phyloP scores from a whole-genome alignment of 352 stramenopile genomes.

The Nothophytophthora sp. region DNA sequence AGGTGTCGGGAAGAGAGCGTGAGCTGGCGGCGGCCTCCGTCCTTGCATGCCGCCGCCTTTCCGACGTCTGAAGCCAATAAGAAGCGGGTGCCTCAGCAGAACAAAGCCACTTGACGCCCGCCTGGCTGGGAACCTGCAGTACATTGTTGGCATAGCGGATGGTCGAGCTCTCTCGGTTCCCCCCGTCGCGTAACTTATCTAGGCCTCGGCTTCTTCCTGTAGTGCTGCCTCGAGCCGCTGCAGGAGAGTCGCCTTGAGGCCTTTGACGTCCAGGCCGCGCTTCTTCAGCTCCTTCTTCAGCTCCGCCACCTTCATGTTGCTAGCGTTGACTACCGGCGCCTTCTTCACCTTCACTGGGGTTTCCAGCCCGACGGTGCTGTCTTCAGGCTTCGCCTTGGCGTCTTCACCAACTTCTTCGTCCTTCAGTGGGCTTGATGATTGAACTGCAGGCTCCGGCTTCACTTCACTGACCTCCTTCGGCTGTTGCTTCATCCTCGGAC shows the following conservation, averaged over 20 bases:
- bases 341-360: conserved; percentile 2
- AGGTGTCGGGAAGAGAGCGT: no score
- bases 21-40: no score
- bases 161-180: no score
- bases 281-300: conserved; percentile 68
- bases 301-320: conserved; percentile 64
- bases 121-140: no score
- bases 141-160: no score
- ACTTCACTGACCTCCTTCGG: conserved; percentile 6
- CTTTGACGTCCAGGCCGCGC: conserved; percentile 70
- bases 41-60: no score
- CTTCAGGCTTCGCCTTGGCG: conserved; percentile 2
- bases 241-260: conserved; percentile 64
- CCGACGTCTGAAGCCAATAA: no score
- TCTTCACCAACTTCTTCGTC: background rate
- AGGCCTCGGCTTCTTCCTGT: conserved; percentile 27
- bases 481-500: conserved; percentile 5
- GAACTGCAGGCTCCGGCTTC: background rate
- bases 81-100: no score
- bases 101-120: no score
- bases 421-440: background rate
- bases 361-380: background rate
- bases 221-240: conserved; percentile 63
- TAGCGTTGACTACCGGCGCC: conserved; percentile 24
- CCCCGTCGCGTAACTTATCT: conserved; percentile 41